Evolutionary conservation across 805 yeast genomes (phyloP).

Genomic region (Yarrowia bubula): DNA sequence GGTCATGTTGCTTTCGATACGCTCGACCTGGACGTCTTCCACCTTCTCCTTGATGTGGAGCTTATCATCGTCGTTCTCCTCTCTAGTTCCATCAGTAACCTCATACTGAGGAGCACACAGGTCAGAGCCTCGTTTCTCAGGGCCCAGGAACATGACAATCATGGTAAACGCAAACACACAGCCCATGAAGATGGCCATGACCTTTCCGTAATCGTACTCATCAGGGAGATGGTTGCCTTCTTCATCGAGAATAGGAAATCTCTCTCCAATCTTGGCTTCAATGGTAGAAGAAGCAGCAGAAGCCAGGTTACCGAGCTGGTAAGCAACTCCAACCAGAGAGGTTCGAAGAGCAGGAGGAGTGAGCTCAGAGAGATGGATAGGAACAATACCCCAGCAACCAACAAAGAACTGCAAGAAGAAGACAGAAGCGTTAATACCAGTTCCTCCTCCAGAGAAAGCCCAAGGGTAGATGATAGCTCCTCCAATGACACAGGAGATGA

Average conservation of each 20-base stretch:
- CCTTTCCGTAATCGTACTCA: constrained; percentile 60
- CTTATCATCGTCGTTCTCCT: not conserved
- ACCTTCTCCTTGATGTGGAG: not conserved
- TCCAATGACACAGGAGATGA: constrained; percentile 51
- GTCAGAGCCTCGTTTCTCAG: constrained; percentile 45
- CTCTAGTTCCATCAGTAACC: constrained; percentile 6
- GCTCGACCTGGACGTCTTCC: constrained; percentile 7
- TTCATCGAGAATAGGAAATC: constrained; percentile 51
- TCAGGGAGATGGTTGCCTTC: constrained; percentile 38
- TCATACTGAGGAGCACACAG: constrained; percentile 31
- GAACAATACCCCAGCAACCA: constrained; percentile 73
- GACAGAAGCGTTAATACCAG: constrained; percentile 56
- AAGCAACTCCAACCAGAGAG: constrained; percentile 58
- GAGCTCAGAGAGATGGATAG: constrained; percentile 63
- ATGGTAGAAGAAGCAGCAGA: constrained; percentile 71
- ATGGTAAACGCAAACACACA: constrained; percentile 57
- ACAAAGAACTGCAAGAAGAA: constrained; percentile 66
- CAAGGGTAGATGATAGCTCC: constrained; percentile 65
- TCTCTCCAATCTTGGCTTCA: constrained; percentile 59
- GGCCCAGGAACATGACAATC: constrained; percentile 53
- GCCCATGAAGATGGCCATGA: constrained; percentile 68
- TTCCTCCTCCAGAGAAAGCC: constrained; percentile 47
- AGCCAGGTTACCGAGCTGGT: constrained; percentile 72
- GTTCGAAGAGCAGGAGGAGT: constrained; percentile 65
- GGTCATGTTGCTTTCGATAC: not conserved